These are phyloP conservation scores for Pseudogymnoascus sp. DNA, from an alignment of 2,329 filamentous ascomycete species.

Conservation along the genomic window DNA sequence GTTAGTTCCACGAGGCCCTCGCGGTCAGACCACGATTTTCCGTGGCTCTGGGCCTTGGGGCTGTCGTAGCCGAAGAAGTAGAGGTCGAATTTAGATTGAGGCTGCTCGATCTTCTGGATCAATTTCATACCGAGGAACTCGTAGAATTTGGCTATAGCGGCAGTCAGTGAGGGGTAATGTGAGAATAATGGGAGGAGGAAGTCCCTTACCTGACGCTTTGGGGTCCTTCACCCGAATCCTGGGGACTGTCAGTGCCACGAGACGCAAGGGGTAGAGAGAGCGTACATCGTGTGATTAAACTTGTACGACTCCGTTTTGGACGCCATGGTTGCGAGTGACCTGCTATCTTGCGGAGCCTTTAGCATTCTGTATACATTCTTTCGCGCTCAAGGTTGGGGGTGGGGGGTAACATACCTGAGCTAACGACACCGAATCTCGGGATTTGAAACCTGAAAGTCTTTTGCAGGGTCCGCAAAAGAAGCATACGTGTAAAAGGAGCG, in stretches of 20 bases:
- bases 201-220: constrained; percentile 57
- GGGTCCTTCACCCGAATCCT: constrained; percentile 96
- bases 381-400: neutral
- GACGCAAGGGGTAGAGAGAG: neutral
- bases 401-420: neutral
- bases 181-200: neutral
- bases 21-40: constrained; percentile 66
- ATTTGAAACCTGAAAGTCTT: constrained; percentile 14
- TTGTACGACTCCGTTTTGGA: constrained; percentile 71
- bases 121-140: constrained; percentile 82
- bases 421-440: neutral
- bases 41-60: constrained; percentile 62
- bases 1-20: constrained; percentile 85
- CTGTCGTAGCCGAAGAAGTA: constrained; percentile 92
- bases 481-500: constrained; percentile 16
- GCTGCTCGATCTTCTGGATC: constrained; percentile 71
- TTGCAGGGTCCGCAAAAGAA: constrained; percentile 17
- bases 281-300: constrained; percentile 79
- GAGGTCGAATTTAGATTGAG: constrained; percentile 85
- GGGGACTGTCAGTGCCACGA: constrained; percentile 15
- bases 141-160: constrained; percentile 69
- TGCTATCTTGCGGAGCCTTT: constrained; percentile 18
- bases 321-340: constrained; percentile 37
- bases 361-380: neutral
- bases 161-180: neutral